These are phyloP conservation scores for Ceriops decandra DNA, from an alignment of 345 rosid genomes.

Conservation along the genomic window DNA sequence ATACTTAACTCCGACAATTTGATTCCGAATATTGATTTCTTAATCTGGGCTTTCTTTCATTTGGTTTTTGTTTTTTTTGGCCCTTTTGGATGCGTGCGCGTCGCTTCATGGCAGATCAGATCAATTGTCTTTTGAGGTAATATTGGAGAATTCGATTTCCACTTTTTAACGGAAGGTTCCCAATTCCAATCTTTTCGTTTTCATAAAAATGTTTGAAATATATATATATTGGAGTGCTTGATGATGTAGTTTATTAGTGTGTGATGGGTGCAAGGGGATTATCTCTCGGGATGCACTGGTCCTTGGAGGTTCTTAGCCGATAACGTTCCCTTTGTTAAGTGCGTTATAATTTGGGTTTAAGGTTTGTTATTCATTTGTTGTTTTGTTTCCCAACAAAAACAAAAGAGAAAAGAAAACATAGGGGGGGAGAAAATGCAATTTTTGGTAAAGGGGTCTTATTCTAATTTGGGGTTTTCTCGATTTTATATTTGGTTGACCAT, in stretches of 20 bases:
- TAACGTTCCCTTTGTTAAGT: conserved; percentile 4
- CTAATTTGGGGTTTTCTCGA: not conserved
- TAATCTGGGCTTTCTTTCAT: too few species aligned
- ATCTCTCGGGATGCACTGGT: conserved; percentile 17
- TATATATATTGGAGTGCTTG: not conserved
- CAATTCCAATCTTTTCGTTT: not conserved
- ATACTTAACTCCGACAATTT: not conserved
- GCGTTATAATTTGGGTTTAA: not conserved
- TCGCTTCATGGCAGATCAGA: conserved; percentile 27
- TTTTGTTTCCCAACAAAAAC: not conserved
- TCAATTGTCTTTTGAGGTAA: conserved; percentile 29
- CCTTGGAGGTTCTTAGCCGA: conserved; percentile 31
- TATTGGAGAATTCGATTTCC: conserved; percentile 13
- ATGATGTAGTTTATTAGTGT: conserved; percentile 27
- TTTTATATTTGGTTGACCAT: not conserved
- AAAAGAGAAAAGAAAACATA: not conserved
- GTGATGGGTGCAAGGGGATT: conserved; percentile 34
- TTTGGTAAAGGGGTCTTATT: not conserved
- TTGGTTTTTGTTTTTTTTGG: too few species aligned
- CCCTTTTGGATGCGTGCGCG: too few species aligned
- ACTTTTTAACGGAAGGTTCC: not conserved
- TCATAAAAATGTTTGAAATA: not conserved
- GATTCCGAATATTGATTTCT: not conserved
- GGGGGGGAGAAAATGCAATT: not conserved
- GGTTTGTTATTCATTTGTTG: not conserved